These are phyloP conservation scores for Tubosaeta sp. DNA, from an alignment of 768 basidiomycete species.

Conservation along the genomic window DNA sequence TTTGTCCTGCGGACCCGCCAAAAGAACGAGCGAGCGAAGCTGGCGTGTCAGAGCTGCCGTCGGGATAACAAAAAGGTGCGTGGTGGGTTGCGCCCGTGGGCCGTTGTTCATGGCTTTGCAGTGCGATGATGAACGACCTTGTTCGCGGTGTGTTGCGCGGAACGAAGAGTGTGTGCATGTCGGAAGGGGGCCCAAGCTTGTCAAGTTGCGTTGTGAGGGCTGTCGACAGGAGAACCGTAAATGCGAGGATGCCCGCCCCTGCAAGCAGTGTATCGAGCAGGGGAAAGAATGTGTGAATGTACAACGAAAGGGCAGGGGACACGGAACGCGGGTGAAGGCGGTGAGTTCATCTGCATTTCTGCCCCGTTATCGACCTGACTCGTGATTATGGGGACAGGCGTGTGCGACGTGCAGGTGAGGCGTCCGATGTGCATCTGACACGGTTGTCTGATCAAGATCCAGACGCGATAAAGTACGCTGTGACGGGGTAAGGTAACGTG, in stretches of 20 bases:
- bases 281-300: conserved; percentile 46
- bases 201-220: conserved; percentile 56
- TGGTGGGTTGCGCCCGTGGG: not conserved
- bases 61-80: conserved; percentile 63
- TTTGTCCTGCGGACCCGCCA: conserved; percentile 27
- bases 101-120: conserved; percentile 16
- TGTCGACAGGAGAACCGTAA: conserved; percentile 54
- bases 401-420: conserved; percentile 57
- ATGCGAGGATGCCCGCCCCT: conserved; percentile 59
- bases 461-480: conserved; percentile 64
- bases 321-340: conserved; percentile 57
- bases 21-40: conserved; percentile 49
- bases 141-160: conserved; percentile 53
- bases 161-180: conserved; percentile 55
- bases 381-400: conserved; percentile 37
- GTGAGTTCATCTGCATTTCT: conserved; percentile 34
- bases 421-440: conserved; percentile 4
- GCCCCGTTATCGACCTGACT: conserved; percentile 3
- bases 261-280: conserved; percentile 45
- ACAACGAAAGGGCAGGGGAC: conserved; percentile 51
- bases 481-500: conserved; percentile 49
- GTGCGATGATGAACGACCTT: conserved; percentile 64
- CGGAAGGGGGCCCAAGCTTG: conserved; percentile 51
- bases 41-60: conserved; percentile 57
- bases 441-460: conserved; percentile 13